Evolutionary conservation across 768 basidiomycete species (phyloP).

Genomic region (Sarcodon sp.): DNA sequence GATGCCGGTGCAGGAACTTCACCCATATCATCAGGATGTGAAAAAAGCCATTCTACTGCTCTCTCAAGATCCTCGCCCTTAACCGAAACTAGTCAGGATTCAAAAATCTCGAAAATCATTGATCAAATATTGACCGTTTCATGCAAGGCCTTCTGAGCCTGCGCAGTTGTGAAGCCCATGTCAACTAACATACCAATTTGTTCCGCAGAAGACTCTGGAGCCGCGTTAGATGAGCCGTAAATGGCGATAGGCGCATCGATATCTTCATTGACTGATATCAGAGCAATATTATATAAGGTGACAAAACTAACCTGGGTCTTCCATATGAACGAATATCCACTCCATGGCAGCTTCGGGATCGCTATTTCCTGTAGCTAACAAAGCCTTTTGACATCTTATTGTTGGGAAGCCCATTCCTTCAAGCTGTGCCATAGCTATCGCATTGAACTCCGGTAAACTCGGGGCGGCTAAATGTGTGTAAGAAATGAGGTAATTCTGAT

Average conservation of each 20-base stretch:
- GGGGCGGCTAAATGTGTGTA: conserved; percentile 14
- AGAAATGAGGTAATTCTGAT: not conserved
- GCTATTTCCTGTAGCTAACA: conserved; percentile 74
- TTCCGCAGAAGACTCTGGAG: conserved; percentile 50
- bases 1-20: conserved; percentile 29
- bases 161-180: conserved; percentile 84
- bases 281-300: not conserved
- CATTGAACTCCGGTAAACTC: conserved; percentile 55
- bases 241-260: conserved; percentile 66
- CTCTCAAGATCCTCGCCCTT: conserved; percentile 69
- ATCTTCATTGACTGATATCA: conserved; percentile 32
- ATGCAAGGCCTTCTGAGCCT: conserved; percentile 76
- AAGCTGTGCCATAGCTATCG: conserved; percentile 59
- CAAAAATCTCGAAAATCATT: not conserved
- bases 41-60: conserved; percentile 95
- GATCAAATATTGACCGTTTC: conserved; percentile 56
- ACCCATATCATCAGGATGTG: conserved; percentile 78
- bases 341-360: conserved; percentile 82
- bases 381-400: conserved; percentile 78
- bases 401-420: conserved; percentile 87
- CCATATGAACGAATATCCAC: conserved; percentile 93
- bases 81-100: not conserved
- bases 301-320: conserved; percentile 60
- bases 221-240: conserved; percentile 8
- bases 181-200: conserved; percentile 66